Conservation (phyloP, 192 early-diverging fungal species). For the Mortierella antarctica region DNA sequence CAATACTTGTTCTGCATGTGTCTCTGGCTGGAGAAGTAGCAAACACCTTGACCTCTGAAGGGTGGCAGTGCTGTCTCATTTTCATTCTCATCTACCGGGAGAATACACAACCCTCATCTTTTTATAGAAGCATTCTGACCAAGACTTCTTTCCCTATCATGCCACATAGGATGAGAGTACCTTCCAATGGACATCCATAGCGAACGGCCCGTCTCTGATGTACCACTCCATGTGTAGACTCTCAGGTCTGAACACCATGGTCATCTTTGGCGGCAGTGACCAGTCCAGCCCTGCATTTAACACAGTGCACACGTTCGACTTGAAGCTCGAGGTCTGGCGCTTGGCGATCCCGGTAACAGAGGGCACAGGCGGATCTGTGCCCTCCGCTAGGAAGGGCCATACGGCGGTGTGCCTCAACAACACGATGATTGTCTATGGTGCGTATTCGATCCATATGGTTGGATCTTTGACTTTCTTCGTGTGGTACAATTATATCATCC, state of each 20-base stretch:
- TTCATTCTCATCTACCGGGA: no score
- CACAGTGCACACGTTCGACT: constrained; percentile 62
- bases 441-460: background rate
- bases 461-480: no score
- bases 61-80: no score
- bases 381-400: constrained; percentile 69
- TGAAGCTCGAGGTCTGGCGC: constrained; percentile 64
- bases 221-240: constrained; percentile 67
- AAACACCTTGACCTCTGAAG: no score
- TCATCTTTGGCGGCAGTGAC: constrained; percentile 75
- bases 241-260: constrained; percentile 63
- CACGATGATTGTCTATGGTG: constrained; percentile 79
- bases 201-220: constrained; percentile 66
- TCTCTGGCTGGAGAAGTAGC: no score
- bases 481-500: no score
- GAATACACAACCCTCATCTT: no score
- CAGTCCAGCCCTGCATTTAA: constrained; percentile 59
- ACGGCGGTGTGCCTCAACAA: constrained; percentile 73
- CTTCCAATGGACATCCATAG: constrained; percentile 67
- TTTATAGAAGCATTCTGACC: no score
- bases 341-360: constrained; percentile 48
- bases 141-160: no score
- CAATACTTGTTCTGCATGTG: no score
- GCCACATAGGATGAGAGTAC: constrained; percentile 53
- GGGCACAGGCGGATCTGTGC: constrained; percentile 52